These are phyloP conservation scores for Trametes polyzona DNA, from an alignment of 1,284 basidiomycete genomes.

Conservation along the genomic window DNA sequence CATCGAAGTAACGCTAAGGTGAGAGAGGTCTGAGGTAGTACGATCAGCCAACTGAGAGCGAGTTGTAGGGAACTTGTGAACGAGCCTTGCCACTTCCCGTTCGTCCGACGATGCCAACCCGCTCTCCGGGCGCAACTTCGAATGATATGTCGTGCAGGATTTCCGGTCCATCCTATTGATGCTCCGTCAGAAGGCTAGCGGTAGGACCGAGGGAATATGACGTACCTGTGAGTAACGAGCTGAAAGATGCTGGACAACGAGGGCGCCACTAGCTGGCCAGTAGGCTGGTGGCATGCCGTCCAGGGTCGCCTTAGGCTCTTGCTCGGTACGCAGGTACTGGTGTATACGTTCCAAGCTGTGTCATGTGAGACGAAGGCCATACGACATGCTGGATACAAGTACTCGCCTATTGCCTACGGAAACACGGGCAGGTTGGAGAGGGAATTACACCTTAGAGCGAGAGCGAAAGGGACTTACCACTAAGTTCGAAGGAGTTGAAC, in stretches of 20 bases:
- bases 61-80: neutral
- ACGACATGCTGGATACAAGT: too few species aligned
- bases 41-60: slow-evolving; percentile 27
- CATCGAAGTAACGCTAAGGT: slow-evolving; percentile 48
- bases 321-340: slow-evolving; percentile 74
- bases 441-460: too few species aligned
- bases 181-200: too few species aligned
- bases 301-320: slow-evolving; percentile 59
- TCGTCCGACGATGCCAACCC: slow-evolving; percentile 63
- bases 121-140: slow-evolving; percentile 53
- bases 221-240: slow-evolving; percentile 55
- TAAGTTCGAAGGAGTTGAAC: slow-evolving; percentile 61
- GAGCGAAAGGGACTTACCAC: slow-evolving; percentile 8
- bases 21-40: slow-evolving; percentile 46
- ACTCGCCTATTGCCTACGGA: slow-evolving; percentile 55
- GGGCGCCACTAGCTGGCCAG: slow-evolving; percentile 76
- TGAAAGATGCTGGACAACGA: slow-evolving; percentile 64
- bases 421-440: too few species aligned
- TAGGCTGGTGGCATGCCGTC: slow-evolving; percentile 68
- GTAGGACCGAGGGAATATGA: too few species aligned
- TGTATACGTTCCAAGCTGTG: slow-evolving; percentile 50
- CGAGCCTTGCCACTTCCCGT: slow-evolving; percentile 73
- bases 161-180: slow-evolving; percentile 40
- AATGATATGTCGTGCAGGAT: slow-evolving; percentile 57
- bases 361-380: too few species aligned